Evolutionary conservation across 495 filamentous ascomycete genomes (phyloP).

Genomic region (Neurospora sp.): DNA sequence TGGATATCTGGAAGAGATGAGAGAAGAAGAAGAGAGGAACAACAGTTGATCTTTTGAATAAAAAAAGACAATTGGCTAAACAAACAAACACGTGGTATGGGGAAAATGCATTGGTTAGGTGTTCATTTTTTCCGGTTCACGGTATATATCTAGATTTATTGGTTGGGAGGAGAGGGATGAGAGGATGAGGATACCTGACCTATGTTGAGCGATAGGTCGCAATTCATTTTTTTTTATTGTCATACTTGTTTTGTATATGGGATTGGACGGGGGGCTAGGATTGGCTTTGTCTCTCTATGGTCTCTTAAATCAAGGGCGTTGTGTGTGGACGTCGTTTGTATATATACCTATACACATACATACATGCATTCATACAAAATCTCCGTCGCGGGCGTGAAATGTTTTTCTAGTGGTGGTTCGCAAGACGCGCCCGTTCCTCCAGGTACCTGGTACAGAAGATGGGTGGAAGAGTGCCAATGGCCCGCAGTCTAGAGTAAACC

Average conservation of each 20-base stretch:
- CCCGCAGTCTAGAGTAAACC: too few relatives aligned
- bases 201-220: neutral
- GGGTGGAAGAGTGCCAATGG: too few relatives aligned
- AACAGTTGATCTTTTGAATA: neutral
- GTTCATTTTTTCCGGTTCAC: neutral
- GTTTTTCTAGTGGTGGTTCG: too few relatives aligned
- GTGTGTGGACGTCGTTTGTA: neutral
- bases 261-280: neutral
- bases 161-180: neutral
- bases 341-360: neutral
- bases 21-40: neutral
- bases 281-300: neutral
- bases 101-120: neutral
- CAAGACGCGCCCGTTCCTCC: too few relatives aligned
- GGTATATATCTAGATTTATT: neutral
- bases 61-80: neutral
- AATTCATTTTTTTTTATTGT: neutral
- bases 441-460: too few relatives aligned
- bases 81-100: neutral
- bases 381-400: too few relatives aligned
- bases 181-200: neutral
- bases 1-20: neutral
- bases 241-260: conserved; percentile 1
- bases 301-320: neutral
- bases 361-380: neutral